These are phyloP conservation scores for Micractinium conductrix DNA, from an alignment of 139 green algal genomes.

Conservation along the genomic window DNA sequence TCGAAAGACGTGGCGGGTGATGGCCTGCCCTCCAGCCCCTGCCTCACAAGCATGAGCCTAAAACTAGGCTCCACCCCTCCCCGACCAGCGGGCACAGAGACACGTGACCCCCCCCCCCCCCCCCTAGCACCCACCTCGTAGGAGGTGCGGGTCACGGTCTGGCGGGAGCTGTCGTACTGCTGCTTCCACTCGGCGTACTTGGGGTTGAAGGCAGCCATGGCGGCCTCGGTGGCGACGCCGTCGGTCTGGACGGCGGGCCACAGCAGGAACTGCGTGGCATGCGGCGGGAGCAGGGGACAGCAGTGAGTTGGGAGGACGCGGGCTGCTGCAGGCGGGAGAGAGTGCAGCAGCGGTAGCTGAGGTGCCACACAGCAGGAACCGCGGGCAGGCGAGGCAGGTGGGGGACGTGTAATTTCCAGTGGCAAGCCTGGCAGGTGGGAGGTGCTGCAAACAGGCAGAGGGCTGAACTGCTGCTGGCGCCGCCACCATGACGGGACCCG, in stretches of 20 bases:
- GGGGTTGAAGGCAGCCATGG: conserved; percentile 19
- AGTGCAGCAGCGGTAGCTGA: too few species aligned
- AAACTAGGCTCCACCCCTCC: too few species aligned
- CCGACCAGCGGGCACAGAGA: not conserved
- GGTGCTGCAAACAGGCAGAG: too few species aligned
- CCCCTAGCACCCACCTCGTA: not conserved
- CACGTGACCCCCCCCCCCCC: not conserved
- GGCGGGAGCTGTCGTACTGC: conserved; percentile 67
- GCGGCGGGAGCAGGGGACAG: not conserved
- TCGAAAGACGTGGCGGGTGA: too few species aligned
- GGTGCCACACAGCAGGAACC: too few species aligned
- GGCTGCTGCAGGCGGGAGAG: too few species aligned
- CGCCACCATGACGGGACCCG: not conserved
- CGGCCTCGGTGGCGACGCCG: conserved; percentile 32
- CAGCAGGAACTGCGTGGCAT: conserved; percentile 57
- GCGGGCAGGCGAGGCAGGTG: not conserved
- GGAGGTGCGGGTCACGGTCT: conserved; percentile 70
- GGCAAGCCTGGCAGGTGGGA: too few species aligned
- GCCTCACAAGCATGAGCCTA: too few species aligned
- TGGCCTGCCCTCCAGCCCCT: too few species aligned
- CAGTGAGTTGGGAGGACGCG: too few species aligned
- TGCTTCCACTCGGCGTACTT: conserved; percentile 61
- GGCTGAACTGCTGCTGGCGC: not conserved
- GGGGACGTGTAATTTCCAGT: too few species aligned
- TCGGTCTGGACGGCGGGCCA: conserved; percentile 47